Conservation (phyloP, 2,329 filamentous ascomycete genomes). For the Penicillium sp. region DNA sequence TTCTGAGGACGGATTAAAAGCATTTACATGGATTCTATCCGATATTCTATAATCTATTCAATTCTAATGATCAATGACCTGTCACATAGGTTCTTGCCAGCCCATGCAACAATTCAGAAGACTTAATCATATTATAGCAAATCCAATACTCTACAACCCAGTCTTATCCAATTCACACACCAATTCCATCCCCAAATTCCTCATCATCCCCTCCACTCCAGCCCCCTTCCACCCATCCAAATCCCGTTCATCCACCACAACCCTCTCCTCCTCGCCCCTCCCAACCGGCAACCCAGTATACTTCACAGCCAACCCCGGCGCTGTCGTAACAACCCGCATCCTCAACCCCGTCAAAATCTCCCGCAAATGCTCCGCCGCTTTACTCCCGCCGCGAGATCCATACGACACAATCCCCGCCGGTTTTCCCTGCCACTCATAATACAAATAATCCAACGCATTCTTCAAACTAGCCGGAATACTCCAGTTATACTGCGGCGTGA, state of each 20-base stretch:
- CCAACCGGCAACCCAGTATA: constrained; percentile 19
- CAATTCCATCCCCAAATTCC: constrained; percentile 23
- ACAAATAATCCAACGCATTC: constrained; percentile 59
- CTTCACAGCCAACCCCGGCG: constrained; percentile 28
- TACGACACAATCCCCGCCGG: constrained; percentile 51
- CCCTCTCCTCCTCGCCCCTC: constrained; percentile 23
- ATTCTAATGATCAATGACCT: no score
- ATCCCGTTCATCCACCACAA: constrained; percentile 19
- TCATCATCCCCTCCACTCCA: constrained; percentile 21
- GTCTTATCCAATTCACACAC: constrained; percentile 22
- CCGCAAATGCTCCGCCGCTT: constrained; percentile 34
- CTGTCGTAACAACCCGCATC: constrained; percentile 32
- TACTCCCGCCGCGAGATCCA: constrained; percentile 43
- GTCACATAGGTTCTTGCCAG: no score
- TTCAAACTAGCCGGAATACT: constrained; percentile 51
- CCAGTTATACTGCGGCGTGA: constrained; percentile 51
- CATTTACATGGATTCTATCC: no score
- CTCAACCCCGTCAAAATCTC: constrained; percentile 32
- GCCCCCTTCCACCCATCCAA: constrained; percentile 19
- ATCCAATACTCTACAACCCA: not conserved
- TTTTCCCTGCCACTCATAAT: constrained; percentile 54
- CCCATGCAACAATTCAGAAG: no score
- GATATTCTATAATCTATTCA: no score
- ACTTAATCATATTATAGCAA: no score
- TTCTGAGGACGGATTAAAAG: constrained; percentile 17